A percentile compares a stretch with the other conserved stretches of the same genome.
Conservation (phyloP, 1,139 yeast genomes). For the Pichia sp. region DNA sequence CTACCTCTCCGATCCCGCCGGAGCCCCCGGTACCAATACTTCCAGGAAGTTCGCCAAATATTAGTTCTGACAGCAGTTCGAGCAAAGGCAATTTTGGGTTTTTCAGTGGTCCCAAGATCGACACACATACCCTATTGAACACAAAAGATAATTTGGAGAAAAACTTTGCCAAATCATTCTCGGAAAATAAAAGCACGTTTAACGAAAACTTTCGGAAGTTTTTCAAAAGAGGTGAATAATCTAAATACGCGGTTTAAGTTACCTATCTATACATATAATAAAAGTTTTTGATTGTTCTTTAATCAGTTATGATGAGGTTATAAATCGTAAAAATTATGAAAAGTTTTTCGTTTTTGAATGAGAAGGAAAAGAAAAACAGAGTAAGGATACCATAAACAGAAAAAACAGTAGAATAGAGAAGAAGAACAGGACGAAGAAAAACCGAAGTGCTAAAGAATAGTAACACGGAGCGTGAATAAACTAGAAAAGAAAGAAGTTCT, state of each 20-base stretch:
- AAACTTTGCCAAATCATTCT: constrained; percentile 32
- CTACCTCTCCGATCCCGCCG: constrained; percentile 9
- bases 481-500: neutral
- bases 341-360: neutral
- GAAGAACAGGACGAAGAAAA: neutral
- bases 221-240: constrained; percentile 28
- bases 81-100: constrained; percentile 22
- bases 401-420: neutral
- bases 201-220: constrained; percentile 35
- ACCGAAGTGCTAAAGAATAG: neutral
- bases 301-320: neutral
- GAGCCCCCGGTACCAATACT: constrained; percentile 6
- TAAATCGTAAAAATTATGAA: constrained; percentile 1
- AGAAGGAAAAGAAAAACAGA: neutral
- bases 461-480: neutral
- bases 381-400: neutral
- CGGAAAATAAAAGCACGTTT: constrained; percentile 31
- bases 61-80: constrained; percentile 6
- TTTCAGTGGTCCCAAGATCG: constrained; percentile 27
- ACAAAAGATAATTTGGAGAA: constrained; percentile 34
- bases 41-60: neutral
- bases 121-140: constrained; percentile 25
- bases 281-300: constrained; percentile 4
- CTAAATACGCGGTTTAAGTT: neutral
- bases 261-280: neutral